Conservation (phyloP, 169 alveolate species). For the Nephromyces sp. region DNA sequence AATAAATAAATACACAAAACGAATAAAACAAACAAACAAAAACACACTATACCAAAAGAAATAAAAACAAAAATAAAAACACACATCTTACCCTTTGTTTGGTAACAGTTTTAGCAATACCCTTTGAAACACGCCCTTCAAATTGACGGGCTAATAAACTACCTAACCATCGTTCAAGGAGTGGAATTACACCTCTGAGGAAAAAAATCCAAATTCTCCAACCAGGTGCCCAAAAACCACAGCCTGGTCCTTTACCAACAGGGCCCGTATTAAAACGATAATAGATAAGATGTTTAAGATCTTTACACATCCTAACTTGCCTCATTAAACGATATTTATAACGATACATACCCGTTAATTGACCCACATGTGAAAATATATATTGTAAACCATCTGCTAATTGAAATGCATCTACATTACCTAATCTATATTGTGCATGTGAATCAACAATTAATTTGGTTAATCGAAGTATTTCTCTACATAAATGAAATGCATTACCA, state of each 20-base stretch:
- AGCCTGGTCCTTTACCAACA: slow-evolving; percentile 99
- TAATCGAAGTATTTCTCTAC: slow-evolving; percentile 96
- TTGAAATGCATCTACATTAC: slow-evolving; percentile 99
- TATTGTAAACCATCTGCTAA: slow-evolving; percentile 99
- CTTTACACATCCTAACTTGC: slow-evolving; percentile 98
- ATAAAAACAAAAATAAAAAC: too few species aligned
- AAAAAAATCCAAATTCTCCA: slow-evolving; percentile 99
- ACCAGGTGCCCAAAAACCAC: slow-evolving; percentile 98
- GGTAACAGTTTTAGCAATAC: slow-evolving; percentile 96
- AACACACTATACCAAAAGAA: too few species aligned
- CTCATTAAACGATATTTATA: slow-evolving; percentile 99
- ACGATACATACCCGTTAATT: slow-evolving; percentile 99
- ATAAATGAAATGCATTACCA: slow-evolving; percentile 99
- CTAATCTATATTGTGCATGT: slow-evolving; percentile 87
- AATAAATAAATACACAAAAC: neutral
- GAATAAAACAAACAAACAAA: too few species aligned
- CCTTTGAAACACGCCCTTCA: slow-evolving; percentile 96
- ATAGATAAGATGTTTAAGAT: slow-evolving; percentile 95
- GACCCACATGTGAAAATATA: slow-evolving; percentile 98
- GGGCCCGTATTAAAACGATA: slow-evolving; percentile 99
- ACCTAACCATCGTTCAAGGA: slow-evolving; percentile 99
- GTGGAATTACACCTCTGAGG: slow-evolving; percentile 94
- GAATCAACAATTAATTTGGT: slow-evolving; percentile 96
- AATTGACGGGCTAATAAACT: slow-evolving; percentile 94
- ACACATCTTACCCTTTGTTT: slow-evolving; percentile 99